Percentiles rank a stretch among this genome's conserved stretches.
Conservation (phyloP, 495 filamentous ascomycete species). For the Aspergillus saccharolyticus region DNA sequence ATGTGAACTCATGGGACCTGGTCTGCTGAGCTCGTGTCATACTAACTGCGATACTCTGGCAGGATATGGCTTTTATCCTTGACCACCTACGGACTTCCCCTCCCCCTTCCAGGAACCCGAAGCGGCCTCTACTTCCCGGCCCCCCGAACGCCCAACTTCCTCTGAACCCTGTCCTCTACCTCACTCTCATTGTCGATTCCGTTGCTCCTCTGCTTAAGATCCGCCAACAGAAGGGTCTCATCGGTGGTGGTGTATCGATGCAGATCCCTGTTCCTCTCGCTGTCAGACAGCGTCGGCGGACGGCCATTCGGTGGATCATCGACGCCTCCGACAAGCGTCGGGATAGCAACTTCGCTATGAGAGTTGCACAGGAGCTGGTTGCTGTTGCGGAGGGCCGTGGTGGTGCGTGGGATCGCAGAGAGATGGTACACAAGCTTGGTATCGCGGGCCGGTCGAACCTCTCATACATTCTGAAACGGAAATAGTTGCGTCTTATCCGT, state of each 20-base stretch:
- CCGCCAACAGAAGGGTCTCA: conserved; percentile 65
- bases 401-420: conserved; percentile 73
- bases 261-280: conserved; percentile 76
- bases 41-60: conserved; percentile 5
- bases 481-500: conserved; percentile 10
- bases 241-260: conserved; percentile 78
- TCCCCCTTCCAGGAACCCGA: conserved; percentile 63
- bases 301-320: conserved; percentile 82
- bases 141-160: conserved; percentile 71
- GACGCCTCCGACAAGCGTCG: conserved; percentile 69
- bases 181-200: conserved; percentile 88
- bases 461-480: conserved; percentile 20
- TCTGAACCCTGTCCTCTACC: conserved; percentile 70
- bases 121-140: conserved; percentile 63
- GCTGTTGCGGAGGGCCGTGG: conserved; percentile 83
- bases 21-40: not conserved
- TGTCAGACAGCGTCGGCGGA: conserved; percentile 66
- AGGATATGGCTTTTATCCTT: conserved; percentile 85
- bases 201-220: conserved; percentile 87
- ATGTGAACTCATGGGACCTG: conserved; percentile 18
- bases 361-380: conserved; percentile 83
- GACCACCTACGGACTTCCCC: conserved; percentile 80
- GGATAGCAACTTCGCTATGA: conserved; percentile 62
- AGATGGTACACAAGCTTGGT: conserved; percentile 66
- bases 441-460: conserved; percentile 67